These are phyloP conservation scores for Platanthera zijinensis DNA, from an alignment of 106 monocot genomes.

Conservation along the genomic window DNA sequence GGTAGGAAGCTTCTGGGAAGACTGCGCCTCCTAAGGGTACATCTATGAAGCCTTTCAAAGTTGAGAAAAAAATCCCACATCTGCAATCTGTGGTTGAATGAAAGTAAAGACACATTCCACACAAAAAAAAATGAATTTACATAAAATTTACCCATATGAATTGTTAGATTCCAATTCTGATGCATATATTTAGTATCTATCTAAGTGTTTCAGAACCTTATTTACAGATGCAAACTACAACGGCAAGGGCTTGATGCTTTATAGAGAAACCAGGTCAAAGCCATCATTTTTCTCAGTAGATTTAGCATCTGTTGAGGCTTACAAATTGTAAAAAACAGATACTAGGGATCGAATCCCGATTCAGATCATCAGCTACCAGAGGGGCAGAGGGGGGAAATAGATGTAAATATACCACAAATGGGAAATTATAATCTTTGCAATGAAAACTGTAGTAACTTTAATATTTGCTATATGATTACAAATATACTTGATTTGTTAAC, in stretches of 20 bases:
- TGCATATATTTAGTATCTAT: neutral
- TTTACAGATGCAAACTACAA: neutral
- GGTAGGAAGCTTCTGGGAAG: too few species aligned
- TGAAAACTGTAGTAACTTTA: neutral
- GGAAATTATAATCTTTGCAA: neutral
- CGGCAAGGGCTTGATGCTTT: neutral
- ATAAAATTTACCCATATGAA: neutral
- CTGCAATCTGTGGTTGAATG: too few species aligned
- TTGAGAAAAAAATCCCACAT: too few species aligned
- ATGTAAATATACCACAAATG: neutral
- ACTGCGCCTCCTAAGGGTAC: too few species aligned
- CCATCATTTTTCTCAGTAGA: neutral
- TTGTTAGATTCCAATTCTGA: neutral
- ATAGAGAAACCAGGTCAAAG: neutral
- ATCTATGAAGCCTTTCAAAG: too few species aligned
- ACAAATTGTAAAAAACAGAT: neutral
- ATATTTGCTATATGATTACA: slow-evolving; percentile 1
- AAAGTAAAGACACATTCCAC: too few species aligned
- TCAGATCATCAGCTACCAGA: neutral
- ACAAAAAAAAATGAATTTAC: neutral
- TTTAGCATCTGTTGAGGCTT: neutral
- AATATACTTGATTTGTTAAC: neutral
- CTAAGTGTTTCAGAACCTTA: neutral
- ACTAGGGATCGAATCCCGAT: neutral
- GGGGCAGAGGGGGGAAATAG: neutral